Evolutionary conservation across 345 rosid genomes (phyloP).

Genomic region (Conringia planisiliqua): DNA sequence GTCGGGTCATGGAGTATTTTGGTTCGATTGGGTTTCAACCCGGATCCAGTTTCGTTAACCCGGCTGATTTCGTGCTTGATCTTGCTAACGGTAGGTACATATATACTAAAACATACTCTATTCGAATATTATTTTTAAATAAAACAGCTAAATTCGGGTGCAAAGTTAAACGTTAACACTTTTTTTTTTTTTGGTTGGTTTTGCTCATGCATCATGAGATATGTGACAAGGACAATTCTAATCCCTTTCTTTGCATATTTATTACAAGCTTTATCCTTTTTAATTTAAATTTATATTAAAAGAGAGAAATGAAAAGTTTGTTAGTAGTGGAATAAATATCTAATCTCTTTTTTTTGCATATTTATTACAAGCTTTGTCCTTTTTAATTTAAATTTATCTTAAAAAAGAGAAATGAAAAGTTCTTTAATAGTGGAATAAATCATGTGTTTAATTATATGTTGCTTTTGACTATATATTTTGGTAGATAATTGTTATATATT

Average conservation of each 20-base stretch:
- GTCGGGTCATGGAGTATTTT: constrained; percentile 72
- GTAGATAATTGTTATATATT: not conserved
- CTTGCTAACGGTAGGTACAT: constrained; percentile 74
- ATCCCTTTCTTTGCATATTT: constrained; percentile 21
- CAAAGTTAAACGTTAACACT: not conserved
- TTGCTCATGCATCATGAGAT: constrained; percentile 34
- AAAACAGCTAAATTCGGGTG: constrained; percentile 22
- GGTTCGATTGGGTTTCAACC: constrained; percentile 61
- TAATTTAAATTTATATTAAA: not conserved
- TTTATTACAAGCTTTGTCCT: constrained; percentile 6
- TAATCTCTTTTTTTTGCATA: constrained; percentile 20
- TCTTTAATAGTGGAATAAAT: not conserved
- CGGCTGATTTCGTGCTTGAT: constrained; percentile 91
- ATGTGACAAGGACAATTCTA: constrained; percentile 24
- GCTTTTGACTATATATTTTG: not conserved
- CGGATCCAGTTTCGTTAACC: constrained; percentile 59
- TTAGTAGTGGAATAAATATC: not conserved
- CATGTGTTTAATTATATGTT: constrained; percentile 3
- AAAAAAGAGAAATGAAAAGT: not conserved
- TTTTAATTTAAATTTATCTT: not conserved
- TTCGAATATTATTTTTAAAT: not conserved
- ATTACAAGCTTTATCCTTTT: constrained; percentile 2
- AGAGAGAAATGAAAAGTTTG: not conserved
- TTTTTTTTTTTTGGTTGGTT: not conserved
- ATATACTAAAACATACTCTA: not conserved